A percentile compares a stretch with the other conserved stretches of the same genome.
Conservation (phyloP, 768 basidiomycete genomes). For the Omphalotus guepiniiformis region DNA sequence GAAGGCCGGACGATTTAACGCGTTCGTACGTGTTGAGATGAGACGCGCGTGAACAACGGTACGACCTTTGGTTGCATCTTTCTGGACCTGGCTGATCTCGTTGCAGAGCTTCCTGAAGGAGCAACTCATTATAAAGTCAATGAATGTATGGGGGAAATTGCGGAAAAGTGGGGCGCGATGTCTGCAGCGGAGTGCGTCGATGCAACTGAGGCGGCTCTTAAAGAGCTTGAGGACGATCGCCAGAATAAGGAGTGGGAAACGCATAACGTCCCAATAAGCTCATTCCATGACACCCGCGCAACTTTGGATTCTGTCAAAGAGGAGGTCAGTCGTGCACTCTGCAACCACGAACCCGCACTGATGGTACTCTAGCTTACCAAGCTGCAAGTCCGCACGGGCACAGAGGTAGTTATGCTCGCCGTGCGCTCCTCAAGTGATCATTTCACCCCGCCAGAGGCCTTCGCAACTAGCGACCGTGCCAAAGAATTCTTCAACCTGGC, state of each 20-base stretch:
- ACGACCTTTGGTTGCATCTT: neutral
- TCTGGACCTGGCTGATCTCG: neutral
- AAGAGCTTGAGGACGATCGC: neutral
- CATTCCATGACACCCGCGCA: neutral
- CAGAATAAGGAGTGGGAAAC: neutral
- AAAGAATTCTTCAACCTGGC: neutral
- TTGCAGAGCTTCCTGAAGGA: neutral
- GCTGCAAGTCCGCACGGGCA: neutral
- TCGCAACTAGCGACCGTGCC: neutral
- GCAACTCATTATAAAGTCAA: neutral
- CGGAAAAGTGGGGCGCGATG: constrained; percentile 1
- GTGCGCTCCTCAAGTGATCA: neutral
- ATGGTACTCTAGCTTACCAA: neutral
- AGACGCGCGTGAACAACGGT: neutral
- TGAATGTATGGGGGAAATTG: neutral
- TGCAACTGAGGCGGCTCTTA: neutral
- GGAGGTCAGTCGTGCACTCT: neutral
- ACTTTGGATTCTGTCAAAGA: neutral
- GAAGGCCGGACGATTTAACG: neutral
- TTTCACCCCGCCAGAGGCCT: neutral
- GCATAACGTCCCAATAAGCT: neutral
- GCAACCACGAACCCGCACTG: too few relatives aligned
- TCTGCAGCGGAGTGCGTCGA: neutral
- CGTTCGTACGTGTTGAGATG: neutral
- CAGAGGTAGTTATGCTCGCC: neutral